Evolutionary conservation across 345 rosid genomes (phyloP), one percentile per base, ranked within the genome.

Genomic region (Eucalyptus grandis): DNA sequence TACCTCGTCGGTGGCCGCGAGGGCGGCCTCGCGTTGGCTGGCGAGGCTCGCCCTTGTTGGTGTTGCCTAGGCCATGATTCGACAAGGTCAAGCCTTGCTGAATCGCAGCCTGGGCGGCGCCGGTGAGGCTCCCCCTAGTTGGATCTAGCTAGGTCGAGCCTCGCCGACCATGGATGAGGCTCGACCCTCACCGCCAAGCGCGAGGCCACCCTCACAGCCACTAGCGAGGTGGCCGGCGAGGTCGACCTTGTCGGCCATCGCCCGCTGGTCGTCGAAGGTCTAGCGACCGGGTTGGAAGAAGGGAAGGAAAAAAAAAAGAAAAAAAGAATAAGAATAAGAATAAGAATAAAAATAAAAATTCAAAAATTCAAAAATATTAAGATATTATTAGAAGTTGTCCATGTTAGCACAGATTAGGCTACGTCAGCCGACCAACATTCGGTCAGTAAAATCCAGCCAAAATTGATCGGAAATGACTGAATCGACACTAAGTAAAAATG

Each of bases 201-300:
- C 19, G 19, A 50, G 53, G 53, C 19, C 7, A 1, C 19, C 53
- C 53, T 50, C 3, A 7, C 3, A 19, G 7, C 19, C 19, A 50
- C 8, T 50, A 50, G 53, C 3, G 8, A 50, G 53, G 19, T 50
- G 53, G 53, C 3, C 2, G 0, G 53, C 8, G 3, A 50, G 19
- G 53, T 6, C 19, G 3, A 50, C 0, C 1, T 50, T 0, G 19
- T 3, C 3, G 1, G 8, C 3, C 0, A 7, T 15, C 2, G 3
- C 53, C 53, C 15, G 53, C 53, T 3, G 5, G 19, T 2, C 19
- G 3, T 0, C 7, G 8, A 49, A 40, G 53, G 53, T 50, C 53
- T 0, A 0, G 1, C 1, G 8, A 50, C 1, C 0, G 7, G 7
- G 8, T 3, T 50, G 3, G 8, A 50, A 3, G 53, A 50, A 19